Conservation (phyloP, 208 protist genomes). For the Angomonas deanei region DNA sequence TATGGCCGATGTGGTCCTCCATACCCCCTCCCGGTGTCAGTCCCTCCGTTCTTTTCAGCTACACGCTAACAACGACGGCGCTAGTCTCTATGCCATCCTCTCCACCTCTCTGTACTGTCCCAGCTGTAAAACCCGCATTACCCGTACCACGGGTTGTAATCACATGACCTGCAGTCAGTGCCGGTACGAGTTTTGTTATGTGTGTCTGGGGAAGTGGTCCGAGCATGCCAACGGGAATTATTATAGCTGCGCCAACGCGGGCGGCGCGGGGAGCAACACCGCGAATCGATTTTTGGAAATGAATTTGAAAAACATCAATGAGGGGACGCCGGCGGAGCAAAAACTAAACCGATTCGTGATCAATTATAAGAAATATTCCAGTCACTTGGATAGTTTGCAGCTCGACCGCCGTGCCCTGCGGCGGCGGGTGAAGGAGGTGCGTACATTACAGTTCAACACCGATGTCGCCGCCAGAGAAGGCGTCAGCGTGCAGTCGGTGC, state of each 20-base stretch:
- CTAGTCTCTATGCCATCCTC: not conserved
- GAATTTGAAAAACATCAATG: not conserved
- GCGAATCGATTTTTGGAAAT: not conserved
- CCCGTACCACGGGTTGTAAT: not conserved
- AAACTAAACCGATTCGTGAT: too few relatives aligned
- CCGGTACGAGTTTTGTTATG: not conserved
- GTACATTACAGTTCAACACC: not conserved
- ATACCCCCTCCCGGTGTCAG: not conserved
- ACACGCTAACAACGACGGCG: not conserved
- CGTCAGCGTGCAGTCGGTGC: not conserved
- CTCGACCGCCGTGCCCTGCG: too few relatives aligned
- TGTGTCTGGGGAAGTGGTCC: not conserved
- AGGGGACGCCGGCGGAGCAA: too few relatives aligned
- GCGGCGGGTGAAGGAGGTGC: too few relatives aligned
- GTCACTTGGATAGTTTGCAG: too few relatives aligned
- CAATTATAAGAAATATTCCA: too few relatives aligned
- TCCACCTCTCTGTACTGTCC: not conserved
- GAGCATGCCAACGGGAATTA: not conserved
- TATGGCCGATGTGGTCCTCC: not conserved
- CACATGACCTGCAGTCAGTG: conserved; percentile 1
- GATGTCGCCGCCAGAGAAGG: not conserved
- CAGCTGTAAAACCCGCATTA: not conserved
- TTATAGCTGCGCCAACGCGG: not conserved
- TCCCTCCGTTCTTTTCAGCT: not conserved
- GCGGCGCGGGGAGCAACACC: not conserved